Conservation (phyloP, 1,284 basidiomycete genomes). For the Hypsizygus ulmarius region DNA sequence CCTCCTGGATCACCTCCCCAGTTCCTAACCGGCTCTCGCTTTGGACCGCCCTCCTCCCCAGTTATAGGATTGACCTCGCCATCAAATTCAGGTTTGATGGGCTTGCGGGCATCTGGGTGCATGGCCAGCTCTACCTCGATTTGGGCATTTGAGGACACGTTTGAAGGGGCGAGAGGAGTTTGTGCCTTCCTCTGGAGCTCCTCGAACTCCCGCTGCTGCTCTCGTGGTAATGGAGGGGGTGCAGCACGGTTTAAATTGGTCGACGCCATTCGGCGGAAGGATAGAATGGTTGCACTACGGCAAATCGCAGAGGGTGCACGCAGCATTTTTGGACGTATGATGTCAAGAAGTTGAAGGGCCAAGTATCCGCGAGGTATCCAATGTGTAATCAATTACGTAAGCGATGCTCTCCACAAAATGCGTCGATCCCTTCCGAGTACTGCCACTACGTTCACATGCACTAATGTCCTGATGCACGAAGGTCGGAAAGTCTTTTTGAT, state of each 20-base stretch:
- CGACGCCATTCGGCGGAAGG: slow-evolving; percentile 10
- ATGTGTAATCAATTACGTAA: no score
- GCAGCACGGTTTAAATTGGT: slow-evolving; percentile 52
- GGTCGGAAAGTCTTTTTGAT: no score
- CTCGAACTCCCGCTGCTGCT: slow-evolving; percentile 76
- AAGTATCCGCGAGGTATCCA: no score
- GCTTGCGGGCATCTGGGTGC: slow-evolving; percentile 68
- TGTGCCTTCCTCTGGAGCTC: slow-evolving; percentile 63
- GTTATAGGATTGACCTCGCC: slow-evolving; percentile 73
- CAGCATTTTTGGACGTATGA: not conserved
- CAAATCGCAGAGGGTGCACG: not conserved
- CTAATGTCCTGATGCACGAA: no score
- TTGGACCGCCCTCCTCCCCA: slow-evolving; percentile 76
- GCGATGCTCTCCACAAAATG: no score
- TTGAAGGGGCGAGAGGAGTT: slow-evolving; percentile 36
- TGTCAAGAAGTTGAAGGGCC: no score
- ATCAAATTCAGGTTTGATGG: slow-evolving; percentile 62
- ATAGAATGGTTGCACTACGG: not conserved
- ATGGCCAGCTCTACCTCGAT: slow-evolving; percentile 41
- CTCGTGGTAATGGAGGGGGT: slow-evolving; percentile 67
- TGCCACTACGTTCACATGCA: no score
- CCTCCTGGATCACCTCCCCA: slow-evolving; percentile 57
- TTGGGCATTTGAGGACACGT: slow-evolving; percentile 21
- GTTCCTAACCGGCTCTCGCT: slow-evolving; percentile 65
- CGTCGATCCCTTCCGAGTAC: no score